phyloP scores from a whole-genome alignment of 169 alveolate species.

The Plasmodium malariae region DNA sequence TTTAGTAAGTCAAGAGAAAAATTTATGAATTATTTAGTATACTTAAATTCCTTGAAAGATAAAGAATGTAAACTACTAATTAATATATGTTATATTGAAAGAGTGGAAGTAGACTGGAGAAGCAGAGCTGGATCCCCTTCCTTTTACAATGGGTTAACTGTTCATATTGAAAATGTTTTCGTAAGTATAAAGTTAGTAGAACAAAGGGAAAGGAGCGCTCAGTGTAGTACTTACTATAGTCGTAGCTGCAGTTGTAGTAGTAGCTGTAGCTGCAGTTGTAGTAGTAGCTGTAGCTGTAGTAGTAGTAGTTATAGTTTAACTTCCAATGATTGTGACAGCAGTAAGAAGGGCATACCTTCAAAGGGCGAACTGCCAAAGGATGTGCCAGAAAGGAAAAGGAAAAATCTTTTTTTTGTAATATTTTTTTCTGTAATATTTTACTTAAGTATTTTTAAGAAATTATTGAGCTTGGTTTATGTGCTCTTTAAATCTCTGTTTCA shows the following conservation, averaged over 20 bases:
- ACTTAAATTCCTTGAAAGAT: neutral
- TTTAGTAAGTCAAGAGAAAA: neutral
- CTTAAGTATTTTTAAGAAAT: neutral
- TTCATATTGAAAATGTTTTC: slow-evolving; percentile 31
- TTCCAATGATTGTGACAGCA: neutral
- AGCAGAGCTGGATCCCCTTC: neutral
- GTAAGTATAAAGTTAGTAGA: neutral
- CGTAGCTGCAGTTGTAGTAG: neutral
- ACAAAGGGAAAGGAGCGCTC: neutral
- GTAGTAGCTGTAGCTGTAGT: neutral
- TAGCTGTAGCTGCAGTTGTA: neutral
- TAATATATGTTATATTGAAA: slow-evolving; percentile 2
- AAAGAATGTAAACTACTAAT: slow-evolving; percentile 7
- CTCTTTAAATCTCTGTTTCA: neutral
- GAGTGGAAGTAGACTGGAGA: slow-evolving; percentile 11
- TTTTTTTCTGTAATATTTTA: neutral
- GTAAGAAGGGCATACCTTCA: neutral
- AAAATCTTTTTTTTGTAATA: neutral
- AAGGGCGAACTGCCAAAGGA: neutral
- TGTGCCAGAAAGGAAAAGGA: neutral
- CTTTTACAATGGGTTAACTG: slow-evolving; percentile 16
- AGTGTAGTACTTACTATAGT: no score
- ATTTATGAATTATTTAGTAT: slow-evolving; percentile 6
- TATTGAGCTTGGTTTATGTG: neutral
- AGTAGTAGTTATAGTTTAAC: neutral